Base-by-base conservation (phyloP, 2,329 filamentous ascomycete species). In the Elsinoe australis region DNA sequence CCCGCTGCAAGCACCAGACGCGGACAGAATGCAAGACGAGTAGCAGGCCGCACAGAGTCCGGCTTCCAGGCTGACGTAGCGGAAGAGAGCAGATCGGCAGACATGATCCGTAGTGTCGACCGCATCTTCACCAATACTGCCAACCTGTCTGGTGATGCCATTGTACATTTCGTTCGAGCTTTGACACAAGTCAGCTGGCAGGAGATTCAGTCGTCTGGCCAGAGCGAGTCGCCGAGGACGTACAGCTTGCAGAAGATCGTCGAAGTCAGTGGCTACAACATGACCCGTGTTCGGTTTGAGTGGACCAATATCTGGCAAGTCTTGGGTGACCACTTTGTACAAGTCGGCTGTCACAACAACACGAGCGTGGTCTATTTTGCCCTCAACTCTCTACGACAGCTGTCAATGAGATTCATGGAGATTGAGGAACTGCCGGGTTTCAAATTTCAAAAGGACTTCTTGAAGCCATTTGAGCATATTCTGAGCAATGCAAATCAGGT, bases 201-300 rank as follows among this genome's bases (percentile, higher is more conserved):
- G 61, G 92, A 98, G 66, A 98, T 98, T 60, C 90, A 94, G 63
- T 94, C 92, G 3, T 96, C 92, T 0, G 92, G 92, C 0, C 87
- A 90, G 49, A 95, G 90, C 61, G 92, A 98, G 52, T 94, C 87
- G 17, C 92, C 92, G 8, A 81, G 94, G 48, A 98, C 90, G 6
- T 98, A 95, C 74, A 95, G 89, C 69, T 71, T 98, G 53, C 92
- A 98, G 62, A 98, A 98, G 67, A 79, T 98, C 54, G 94, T 98
- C 12, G 92, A 98, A 67, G 96, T 98, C 66, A 94, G 87, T 64
- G 95, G 95, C 67, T 98, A 98, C 78, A 98, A 98, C 71, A 98
- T 98, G 92, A 88, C 87, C 51, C 82, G 92, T 73, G 90, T 98
- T 28, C 84, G 92, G 59, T 96, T 96, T 59, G 92, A 98, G 64